phyloP scores from a whole-genome alignment of 768 basidiomycete species.

The Pisolithus tinctorius region DNA sequence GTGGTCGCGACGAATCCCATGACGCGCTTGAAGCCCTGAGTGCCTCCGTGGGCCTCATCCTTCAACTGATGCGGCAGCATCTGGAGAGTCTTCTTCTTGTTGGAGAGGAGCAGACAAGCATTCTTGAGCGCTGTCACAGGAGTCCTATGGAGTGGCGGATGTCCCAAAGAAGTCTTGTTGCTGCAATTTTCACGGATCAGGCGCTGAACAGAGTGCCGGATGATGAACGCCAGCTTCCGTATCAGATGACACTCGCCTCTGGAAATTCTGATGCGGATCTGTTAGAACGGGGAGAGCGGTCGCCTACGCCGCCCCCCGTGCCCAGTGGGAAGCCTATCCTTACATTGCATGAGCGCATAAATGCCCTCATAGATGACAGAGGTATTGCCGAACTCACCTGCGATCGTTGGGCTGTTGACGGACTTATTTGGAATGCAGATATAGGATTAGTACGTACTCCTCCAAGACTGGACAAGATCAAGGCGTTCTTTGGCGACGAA shows the following conservation, averaged over 20 bases:
- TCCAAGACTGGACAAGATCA: constrained; percentile 34
- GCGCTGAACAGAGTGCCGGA: constrained; percentile 13
- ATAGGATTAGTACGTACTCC: constrained; percentile 9
- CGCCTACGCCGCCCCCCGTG: constrained; percentile 6
- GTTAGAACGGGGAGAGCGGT: neutral
- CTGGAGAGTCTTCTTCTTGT: constrained; percentile 33
- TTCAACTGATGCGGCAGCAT: constrained; percentile 29
- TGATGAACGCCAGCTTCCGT: constrained; percentile 5
- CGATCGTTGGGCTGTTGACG: constrained; percentile 1
- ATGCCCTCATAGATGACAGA: constrained; percentile 10
- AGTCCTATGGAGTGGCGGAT: constrained; percentile 41
- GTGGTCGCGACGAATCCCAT: constrained; percentile 17
- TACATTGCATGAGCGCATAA: neutral
- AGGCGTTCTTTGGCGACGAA: constrained; percentile 46
- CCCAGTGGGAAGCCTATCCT: constrained; percentile 6
- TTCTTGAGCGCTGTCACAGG: constrained; percentile 31
- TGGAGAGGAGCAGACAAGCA: constrained; percentile 35
- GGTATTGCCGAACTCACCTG: constrained; percentile 1
- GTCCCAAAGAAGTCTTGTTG: constrained; percentile 34
- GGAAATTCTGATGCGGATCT: constrained; percentile 5
- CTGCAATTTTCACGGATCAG: constrained; percentile 20
- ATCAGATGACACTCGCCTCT: constrained; percentile 6
- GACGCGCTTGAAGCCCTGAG: constrained; percentile 25
- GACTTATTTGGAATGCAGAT: constrained; percentile 6
- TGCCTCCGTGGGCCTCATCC: constrained; percentile 28